Base-by-base conservation (phyloP, 2,329 filamentous ascomycete genomes). In the Diaporthe eres region DNA sequence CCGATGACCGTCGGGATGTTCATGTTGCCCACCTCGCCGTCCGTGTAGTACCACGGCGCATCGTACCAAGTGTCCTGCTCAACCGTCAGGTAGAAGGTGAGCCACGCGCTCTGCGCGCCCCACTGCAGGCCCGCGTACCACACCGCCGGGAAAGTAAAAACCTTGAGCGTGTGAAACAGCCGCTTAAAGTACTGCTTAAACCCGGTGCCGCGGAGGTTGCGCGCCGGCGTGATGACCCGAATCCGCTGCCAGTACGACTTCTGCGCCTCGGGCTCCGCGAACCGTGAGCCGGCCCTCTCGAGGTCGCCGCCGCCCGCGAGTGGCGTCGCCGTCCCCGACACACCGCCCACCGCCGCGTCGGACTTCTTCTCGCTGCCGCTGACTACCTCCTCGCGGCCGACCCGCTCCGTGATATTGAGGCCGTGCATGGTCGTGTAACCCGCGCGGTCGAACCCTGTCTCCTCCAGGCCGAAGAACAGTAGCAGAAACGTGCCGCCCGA, bases 171-270 rank as follows among this genome's bases (percentile, higher is more conserved):
- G 78, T 91, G 87, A 78, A 87, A 88, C 3, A 91, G 83, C 2
- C 89, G 89, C 55, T 83, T 80, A 39, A 86, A 81, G 77, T 91
- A 92, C 79, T 91, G 90, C 78, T 85, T 87, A 76, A 89, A 85
- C 9, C 90, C 90, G 0, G 85, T 84, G 2, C 90, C 90, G 25
- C 84, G 84, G 71, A 91, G 79, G 73, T 90, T 91, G 3, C 87
- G 87, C 0, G 89, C 87, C 0, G 87, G 89, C 0, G 90, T 91
- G 76, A 92, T 89, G 65, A 90, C 80, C 13, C 85, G 86, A 70
- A 91, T 90, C 37, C 89, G 87, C 79, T 91, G 84, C 83, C 85
- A 86, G 82, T 91, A 92, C 0, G 87, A 85, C 79, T 88, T 90
- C 51, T 82, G 83, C 17, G 65, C 55, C 71, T 77, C 80, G 78